Conservation (phyloP, 2,329 filamentous ascomycete species). For the Pyricularia pennisetigena region DNA sequence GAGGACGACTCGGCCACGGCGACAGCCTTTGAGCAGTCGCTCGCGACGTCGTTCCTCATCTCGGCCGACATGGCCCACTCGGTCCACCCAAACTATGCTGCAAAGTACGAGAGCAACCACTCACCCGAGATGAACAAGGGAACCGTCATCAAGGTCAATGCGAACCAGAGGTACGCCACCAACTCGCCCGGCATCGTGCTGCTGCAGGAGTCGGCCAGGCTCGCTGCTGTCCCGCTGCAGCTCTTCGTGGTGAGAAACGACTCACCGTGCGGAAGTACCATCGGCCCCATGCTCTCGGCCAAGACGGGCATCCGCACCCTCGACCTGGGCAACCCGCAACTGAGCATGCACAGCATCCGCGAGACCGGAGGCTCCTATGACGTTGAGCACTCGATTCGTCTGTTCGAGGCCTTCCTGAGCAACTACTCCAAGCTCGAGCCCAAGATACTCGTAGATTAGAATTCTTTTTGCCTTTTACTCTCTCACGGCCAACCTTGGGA, state of each 20-base stretch:
- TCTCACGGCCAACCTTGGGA: neutral
- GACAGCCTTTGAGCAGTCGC: constrained; percentile 88
- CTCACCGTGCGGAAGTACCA: constrained; percentile 88
- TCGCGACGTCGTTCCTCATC: constrained; percentile 84
- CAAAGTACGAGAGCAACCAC: constrained; percentile 86
- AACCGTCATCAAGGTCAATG: constrained; percentile 95
- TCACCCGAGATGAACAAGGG: constrained; percentile 94
- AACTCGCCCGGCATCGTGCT: constrained; percentile 93
- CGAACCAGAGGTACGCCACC: constrained; percentile 92
- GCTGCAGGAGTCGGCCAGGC: constrained; percentile 73
- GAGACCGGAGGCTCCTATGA: constrained; percentile 87
- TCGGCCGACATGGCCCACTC: constrained; percentile 97
- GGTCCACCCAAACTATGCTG: constrained; percentile 88
- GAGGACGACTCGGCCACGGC: constrained; percentile 58
- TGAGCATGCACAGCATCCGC: constrained; percentile 94
- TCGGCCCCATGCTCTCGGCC: constrained; percentile 91
- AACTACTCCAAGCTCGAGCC: constrained; percentile 74
- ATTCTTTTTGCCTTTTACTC: neutral
- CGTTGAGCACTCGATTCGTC: constrained; percentile 71
- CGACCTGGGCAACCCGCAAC: constrained; percentile 86
- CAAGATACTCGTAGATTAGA: constrained; percentile 73
- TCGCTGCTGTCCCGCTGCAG: constrained; percentile 74
- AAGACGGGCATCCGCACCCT: constrained; percentile 79
- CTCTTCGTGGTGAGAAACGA: constrained; percentile 96
- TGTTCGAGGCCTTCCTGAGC: constrained; percentile 83